A percentile compares a stretch with the other conserved stretches of the same genome.
phyloP scores from a whole-genome alignment of 306 rosid genomes.

The Citrullus mucosospermus region DNA sequence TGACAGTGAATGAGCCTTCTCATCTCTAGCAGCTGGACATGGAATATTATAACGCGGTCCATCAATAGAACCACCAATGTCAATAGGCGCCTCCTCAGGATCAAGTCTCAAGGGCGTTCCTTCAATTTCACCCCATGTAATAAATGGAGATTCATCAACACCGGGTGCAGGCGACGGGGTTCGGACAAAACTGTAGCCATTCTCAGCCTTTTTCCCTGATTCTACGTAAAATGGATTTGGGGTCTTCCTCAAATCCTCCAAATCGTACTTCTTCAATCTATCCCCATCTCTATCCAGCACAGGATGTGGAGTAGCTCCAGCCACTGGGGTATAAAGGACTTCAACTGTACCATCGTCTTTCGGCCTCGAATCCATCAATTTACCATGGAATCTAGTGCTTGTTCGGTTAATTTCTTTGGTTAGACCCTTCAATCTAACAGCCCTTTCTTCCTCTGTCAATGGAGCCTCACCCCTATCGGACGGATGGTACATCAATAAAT shows the following conservation, averaged over 20 bases:
- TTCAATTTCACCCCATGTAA: constrained; percentile 97
- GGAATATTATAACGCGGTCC: constrained; percentile 90
- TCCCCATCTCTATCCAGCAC: constrained; percentile 54
- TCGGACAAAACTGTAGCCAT: constrained; percentile 77
- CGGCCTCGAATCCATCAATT: constrained; percentile 61
- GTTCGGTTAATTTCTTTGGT: constrained; percentile 62
- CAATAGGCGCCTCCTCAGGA: constrained; percentile 68
- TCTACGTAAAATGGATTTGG: constrained; percentile 76
- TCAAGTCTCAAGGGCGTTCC: constrained; percentile 93
- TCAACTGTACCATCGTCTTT: constrained; percentile 64
- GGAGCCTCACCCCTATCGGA: constrained; percentile 81
- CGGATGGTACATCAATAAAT: constrained; percentile 91
- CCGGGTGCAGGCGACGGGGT: constrained; percentile 97
- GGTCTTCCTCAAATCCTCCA: constrained; percentile 89
- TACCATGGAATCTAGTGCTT: constrained; percentile 75
- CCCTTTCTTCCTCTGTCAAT: constrained; percentile 67
- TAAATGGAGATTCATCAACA: constrained; percentile 73
- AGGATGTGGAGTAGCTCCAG: constrained; percentile 60
- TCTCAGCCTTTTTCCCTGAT: constrained; percentile 62
- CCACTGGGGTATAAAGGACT: constrained; percentile 68
- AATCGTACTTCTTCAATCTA: constrained; percentile 76
- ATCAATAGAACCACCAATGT: constrained; percentile 69
- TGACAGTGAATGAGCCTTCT: constrained; percentile 80
- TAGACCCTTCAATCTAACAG: constrained; percentile 49
- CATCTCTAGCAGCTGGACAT: constrained; percentile 62